Conservation (phyloP, 2,329 filamentous ascomycete species). For the Didymella lethalis region DNA sequence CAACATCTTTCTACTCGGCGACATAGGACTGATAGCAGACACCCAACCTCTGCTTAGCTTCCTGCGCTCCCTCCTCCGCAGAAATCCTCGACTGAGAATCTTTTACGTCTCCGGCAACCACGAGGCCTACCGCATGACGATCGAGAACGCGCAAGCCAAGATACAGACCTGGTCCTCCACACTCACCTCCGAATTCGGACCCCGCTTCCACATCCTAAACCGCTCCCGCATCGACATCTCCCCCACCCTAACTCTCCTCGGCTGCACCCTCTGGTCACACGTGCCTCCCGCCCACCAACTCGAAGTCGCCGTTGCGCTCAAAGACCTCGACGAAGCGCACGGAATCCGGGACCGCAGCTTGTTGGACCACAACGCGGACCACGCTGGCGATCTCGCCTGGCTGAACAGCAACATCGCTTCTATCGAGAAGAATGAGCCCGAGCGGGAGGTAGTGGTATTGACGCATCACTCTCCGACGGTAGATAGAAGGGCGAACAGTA, state of each 20-base stretch:
- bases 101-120: conserved; percentile 19
- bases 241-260: conserved; percentile 9
- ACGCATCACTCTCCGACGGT: conserved; percentile 14
- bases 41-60: conserved; percentile 4
- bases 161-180: neutral
- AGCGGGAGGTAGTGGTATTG: conserved; percentile 5
- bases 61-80: conserved; percentile 8
- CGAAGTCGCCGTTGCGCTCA: conserved; percentile 3
- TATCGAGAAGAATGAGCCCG: neutral
- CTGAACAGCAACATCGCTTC: neutral
- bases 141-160: neutral
- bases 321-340: neutral
- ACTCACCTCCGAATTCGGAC: neutral
- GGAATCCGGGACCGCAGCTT: conserved; percentile 7
- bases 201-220: conserved; percentile 14
- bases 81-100: neutral
- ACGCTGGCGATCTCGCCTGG: conserved; percentile 10
- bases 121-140: conserved; percentile 7
- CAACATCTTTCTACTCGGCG: conserved; percentile 13
- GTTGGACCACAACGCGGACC: conserved; percentile 12
- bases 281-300: conserved; percentile 7
- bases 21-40: conserved; percentile 10
- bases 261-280: conserved; percentile 21
- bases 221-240: conserved; percentile 10
- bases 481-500: conserved; percentile 6